A percentile compares a stretch with the other conserved stretches of the same genome.
Evolutionary conservation across 106 monocot genomes (phyloP).

Genomic region (Ottelia alismoides): DNA sequence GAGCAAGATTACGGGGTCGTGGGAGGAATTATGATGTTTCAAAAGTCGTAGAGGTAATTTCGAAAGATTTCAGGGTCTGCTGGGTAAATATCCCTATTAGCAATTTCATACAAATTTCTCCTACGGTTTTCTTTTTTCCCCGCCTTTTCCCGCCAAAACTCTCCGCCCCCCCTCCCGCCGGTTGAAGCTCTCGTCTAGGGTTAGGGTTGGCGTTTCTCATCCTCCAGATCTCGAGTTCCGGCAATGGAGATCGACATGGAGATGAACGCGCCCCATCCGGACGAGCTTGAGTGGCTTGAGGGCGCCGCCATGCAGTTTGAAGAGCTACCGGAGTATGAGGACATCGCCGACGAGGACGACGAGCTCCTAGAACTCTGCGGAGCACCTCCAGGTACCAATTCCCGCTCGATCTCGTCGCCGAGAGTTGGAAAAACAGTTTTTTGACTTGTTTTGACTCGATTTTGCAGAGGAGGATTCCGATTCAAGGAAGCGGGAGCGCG

Average conservation of each 20-base stretch:
- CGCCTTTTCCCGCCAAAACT: conserved; percentile 5
- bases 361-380: conserved; percentile 1
- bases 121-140: too few relatives aligned
- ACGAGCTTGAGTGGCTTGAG: conserved; percentile 94
- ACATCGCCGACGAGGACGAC: conserved; percentile 21
- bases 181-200: too few relatives aligned
- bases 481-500: background rate
- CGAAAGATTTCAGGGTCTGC: too few relatives aligned
- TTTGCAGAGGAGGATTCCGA: background rate
- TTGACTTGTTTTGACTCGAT: too few relatives aligned
- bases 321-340: conserved; percentile 26
- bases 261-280: conserved; percentile 53
- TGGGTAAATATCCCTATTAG: too few relatives aligned
- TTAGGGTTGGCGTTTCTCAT: too few relatives aligned
- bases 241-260: conserved; percentile 18
- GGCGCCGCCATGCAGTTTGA: conserved; percentile 24
- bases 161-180: background rate
- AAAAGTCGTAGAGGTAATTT: too few relatives aligned
- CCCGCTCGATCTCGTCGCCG: too few relatives aligned
- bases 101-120: too few relatives aligned
- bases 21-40: too few relatives aligned
- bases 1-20: too few relatives aligned
- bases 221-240: background rate
- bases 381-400: background rate
- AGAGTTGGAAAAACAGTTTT: too few relatives aligned